Base-by-base conservation (phyloP, 1,284 basidiomycete genomes). In the Puccinia novopanici region DNA sequence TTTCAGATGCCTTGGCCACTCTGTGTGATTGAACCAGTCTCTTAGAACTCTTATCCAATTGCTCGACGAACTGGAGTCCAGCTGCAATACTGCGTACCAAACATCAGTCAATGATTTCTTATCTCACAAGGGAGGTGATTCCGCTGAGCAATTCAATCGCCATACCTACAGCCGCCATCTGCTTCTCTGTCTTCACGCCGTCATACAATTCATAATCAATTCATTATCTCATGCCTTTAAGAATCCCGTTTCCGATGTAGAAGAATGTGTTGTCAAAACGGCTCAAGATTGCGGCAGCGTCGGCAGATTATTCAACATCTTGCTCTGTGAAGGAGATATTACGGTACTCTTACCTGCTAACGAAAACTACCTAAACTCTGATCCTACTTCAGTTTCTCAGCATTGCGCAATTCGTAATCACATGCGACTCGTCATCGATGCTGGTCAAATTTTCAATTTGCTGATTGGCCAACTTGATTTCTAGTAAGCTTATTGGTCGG, bases 391-490 rank as follows among this genome's bases (percentile, higher is more conserved):
- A 52, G 34, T 61, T 22, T 48, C 27, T 3, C 52, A 55, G 24
- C 34, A 24, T 22, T 52, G 30, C 24, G 24, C 67, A 13, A 61
- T 79, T 59, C 54, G 67, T 12, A 72, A 61, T 81, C 70, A 81
- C 50, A 68, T 24, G 27, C 71, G 68, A 52, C 84, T 97, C n/a
- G 84, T 96, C 9, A 86, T 86, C 10, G 89, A 90, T n/a, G n/a
- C n/a, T n/a, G n/a, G n/a, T n/a, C n/a, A n/a, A n/a, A n/a, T n/a
- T n/a, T n/a, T n/a, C n/a, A 90, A 89, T 63, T 84, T 91, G 24
- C 86, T 96, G 8, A 88, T 91, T 12, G 91, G 91, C 86, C 89
- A 89, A 30, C 84, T 92, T 75, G 85, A 88, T 9, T 84, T 86
- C 4, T 89, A 89, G 93, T 94, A 82, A 87, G 80, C 67, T 52